These are phyloP conservation scores for Colletotrichum zoysiae DNA, from an alignment of 2,329 filamentous ascomycete genomes.

Conservation along the genomic window DNA sequence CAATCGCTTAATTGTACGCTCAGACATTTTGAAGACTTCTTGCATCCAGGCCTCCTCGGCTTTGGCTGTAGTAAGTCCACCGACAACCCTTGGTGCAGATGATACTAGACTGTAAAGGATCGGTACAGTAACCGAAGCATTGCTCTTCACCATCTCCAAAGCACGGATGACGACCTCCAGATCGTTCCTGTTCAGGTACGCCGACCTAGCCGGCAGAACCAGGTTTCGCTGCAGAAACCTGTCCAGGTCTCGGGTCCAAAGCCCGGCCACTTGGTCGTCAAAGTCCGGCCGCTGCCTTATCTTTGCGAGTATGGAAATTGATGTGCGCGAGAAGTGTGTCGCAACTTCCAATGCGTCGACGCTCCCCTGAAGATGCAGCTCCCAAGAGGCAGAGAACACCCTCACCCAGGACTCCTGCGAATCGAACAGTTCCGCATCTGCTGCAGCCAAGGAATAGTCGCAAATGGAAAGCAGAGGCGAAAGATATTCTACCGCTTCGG, in stretches of 20 bases:
- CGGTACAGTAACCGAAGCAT: slow-evolving; percentile 53
- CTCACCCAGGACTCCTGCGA: slow-evolving; percentile 62
- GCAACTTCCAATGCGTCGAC: slow-evolving; percentile 64
- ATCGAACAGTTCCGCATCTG: slow-evolving; percentile 50
- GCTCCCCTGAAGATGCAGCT: slow-evolving; percentile 64
- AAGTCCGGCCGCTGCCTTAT: slow-evolving; percentile 49
- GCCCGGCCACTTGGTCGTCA: slow-evolving; percentile 46
- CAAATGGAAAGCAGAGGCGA: slow-evolving; percentile 62
- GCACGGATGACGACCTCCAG: slow-evolving; percentile 57
- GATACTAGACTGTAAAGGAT: slow-evolving; percentile 60
- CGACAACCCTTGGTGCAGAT: slow-evolving; percentile 47
- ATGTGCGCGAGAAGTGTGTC: slow-evolving; percentile 57
- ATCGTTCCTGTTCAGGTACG: slow-evolving; percentile 59
- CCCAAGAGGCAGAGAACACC: slow-evolving; percentile 63
- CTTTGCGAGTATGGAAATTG: slow-evolving; percentile 56
- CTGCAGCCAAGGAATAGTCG: slow-evolving; percentile 52
- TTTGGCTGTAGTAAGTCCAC: slow-evolving; percentile 54
- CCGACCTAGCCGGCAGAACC: slow-evolving; percentile 63
- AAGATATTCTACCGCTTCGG: slow-evolving; percentile 61
- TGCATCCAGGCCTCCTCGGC: slow-evolving; percentile 57
- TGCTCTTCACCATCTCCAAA: slow-evolving; percentile 54
- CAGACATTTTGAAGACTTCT: slow-evolving; percentile 51
- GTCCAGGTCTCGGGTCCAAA: slow-evolving; percentile 62
- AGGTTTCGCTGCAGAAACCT: slow-evolving; percentile 64
- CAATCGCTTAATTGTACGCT: slow-evolving; percentile 46